Percentiles rank a stretch among this genome's conserved stretches.
Evolutionary conservation across 768 basidiomycete genomes (phyloP).

Genomic region (Termitomyces sp.): DNA sequence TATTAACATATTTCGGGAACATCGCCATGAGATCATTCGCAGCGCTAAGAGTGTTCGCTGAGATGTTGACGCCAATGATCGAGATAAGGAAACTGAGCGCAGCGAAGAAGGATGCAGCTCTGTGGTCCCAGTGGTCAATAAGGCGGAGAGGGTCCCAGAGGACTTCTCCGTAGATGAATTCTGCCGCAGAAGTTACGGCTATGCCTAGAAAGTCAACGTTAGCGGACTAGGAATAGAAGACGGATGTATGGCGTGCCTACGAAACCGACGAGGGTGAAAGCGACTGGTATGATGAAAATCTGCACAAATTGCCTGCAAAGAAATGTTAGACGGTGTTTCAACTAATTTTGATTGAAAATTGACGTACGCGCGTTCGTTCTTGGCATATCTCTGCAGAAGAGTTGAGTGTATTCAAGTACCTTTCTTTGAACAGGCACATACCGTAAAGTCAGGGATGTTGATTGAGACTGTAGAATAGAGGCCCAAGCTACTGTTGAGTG

Average conservation of each 20-base stretch:
- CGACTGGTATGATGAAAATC: conserved; percentile 69
- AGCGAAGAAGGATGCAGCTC: conserved; percentile 83
- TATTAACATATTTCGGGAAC: conserved; percentile 76
- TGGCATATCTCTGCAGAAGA: conserved; percentile 64
- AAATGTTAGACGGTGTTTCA: neutral
- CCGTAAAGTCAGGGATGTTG: conserved; percentile 86
- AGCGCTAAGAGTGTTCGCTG: conserved; percentile 72
- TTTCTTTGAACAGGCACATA: conserved; percentile 11
- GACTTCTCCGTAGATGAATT: conserved; percentile 62
- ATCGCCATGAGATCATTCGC: conserved; percentile 85
- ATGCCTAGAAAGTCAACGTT: conserved; percentile 40
- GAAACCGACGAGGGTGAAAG: conserved; percentile 77
- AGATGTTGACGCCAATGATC: conserved; percentile 71
- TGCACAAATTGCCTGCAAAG: conserved; percentile 66
- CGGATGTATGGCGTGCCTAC: conserved; percentile 35
- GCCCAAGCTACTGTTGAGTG: conserved; percentile 76
- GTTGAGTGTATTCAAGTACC: no score
- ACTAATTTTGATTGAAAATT: neutral
- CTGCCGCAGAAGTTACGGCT: conserved; percentile 75
- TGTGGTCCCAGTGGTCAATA: conserved; percentile 81
- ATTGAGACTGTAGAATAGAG: conserved; percentile 71
- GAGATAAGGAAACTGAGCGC: conserved; percentile 73
- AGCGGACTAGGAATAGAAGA: neutral
- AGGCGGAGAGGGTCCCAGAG: conserved; percentile 76
- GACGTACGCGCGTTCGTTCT: conserved; percentile 57